Evolutionary conservation across 2,329 filamentous ascomycete species (phyloP).

Genomic region (Fusarium sp.): DNA sequence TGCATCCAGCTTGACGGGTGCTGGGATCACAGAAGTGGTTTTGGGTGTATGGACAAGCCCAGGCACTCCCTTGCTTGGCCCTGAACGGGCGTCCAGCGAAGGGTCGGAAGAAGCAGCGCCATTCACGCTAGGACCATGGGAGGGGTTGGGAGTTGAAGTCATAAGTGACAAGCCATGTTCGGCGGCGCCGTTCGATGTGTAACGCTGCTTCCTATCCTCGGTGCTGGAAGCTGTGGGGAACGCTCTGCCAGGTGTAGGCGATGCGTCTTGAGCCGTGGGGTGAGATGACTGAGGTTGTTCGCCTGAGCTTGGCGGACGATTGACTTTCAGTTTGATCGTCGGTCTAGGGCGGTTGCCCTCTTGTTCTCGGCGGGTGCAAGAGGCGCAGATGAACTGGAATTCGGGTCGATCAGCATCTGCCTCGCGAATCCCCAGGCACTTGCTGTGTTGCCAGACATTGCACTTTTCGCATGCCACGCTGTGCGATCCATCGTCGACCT

Average conservation of each 20-base stretch:
- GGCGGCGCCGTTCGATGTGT: constrained; percentile 16
- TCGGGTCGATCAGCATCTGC: constrained; percentile 84
- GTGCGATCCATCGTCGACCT: constrained; percentile 94
- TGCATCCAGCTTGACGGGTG: constrained; percentile 38
- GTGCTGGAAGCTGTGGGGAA: background rate
- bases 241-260: background rate
- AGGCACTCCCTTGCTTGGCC: constrained; percentile 15
- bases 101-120: constrained; percentile 14
- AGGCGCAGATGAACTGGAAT: constrained; percentile 86
- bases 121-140: constrained; percentile 25
- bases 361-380: constrained; percentile 79
- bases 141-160: constrained; percentile 11
- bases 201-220: constrained; percentile 3
- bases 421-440: constrained; percentile 85
- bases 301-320: constrained; percentile 31
- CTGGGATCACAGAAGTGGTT: constrained; percentile 36
- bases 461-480: constrained; percentile 95
- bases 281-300: constrained; percentile 8
- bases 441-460: constrained; percentile 97
- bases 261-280: constrained; percentile 14
- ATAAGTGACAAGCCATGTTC: constrained; percentile 23
- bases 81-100: constrained; percentile 4
- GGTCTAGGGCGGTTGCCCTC: constrained; percentile 66
- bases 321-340: constrained; percentile 66
- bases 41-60: constrained; percentile 17